Base-by-base conservation (phyloP, 208 protist genomes). In the Leishmania braziliensis region DNA sequence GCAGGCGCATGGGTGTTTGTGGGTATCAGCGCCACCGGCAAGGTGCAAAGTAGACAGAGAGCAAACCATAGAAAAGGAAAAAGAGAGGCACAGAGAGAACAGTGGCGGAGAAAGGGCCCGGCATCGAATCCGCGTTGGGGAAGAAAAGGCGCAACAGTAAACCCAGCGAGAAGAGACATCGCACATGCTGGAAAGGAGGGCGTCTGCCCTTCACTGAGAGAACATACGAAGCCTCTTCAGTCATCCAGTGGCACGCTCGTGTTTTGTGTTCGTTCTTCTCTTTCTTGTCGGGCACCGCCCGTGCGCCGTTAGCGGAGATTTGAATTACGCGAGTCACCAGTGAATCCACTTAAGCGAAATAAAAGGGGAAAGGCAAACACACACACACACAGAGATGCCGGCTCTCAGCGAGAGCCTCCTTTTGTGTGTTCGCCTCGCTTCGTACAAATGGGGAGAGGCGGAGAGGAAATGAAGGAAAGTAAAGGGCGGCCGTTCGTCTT, bases 1-100 rank as follows among this genome's bases (percentile, higher is more conserved):
- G 48, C 23, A 79, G 0, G 51, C 58, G 36, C 58, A n/a, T 77
- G 71, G 76, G 78, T 53, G 26, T 53, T 16, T 65, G 51, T 58
- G 43, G 8, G 56, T 58, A 26, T 29, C 5, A 20, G 2, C 69
- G 56, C 46, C 69, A 74, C 33, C 46, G 33, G 20, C 48, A 51
- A 46, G 29, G 62, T 14, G 62, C 36, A 6, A 4, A 66, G 62
- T 36, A 66, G 12, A 66, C 20, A n/a, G 62, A 66, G n/a, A 1
- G 23, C 12, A 36, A 36, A 10, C 62, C 62, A 36, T 29, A 66
- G 20, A 46, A 18, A 46, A 26, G 0, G 60, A 70, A 14, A 26
- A 39, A 46, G 6, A 36, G 65, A 48, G 29, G 36, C 36, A 66
- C n/a, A 66, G 29, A 36, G 62, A 66, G 20, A 9, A 6, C 65